Base-by-base conservation (phyloP, 2,329 filamentous ascomycete genomes). In the Paraphoma chrysanthemicola region DNA sequence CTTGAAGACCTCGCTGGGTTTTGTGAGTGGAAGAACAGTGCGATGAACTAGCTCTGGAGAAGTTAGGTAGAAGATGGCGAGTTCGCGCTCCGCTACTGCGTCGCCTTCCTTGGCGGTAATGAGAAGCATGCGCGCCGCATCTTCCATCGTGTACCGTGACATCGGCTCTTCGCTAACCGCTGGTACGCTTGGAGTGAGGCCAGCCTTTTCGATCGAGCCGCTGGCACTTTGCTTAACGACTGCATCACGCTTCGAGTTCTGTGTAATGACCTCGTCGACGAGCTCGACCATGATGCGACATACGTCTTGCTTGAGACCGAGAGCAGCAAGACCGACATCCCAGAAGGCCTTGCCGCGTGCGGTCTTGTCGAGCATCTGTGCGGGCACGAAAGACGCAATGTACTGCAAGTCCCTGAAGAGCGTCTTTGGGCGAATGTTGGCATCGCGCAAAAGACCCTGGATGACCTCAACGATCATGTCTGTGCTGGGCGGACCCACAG, bases 71-170 rank as follows among this genome's bases (percentile, higher is more conserved):
- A 98, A 90, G 60, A 97, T 90, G 1, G 91, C 95, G 14, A 99
- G 85, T 78, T 99, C 95, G 48, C 95, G 88, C 79, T 98, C 93
- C 5, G 94, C 93, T 11, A 91, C 90, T 0, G 93, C 85, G 58
- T 93, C 88, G 39, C 94, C 93, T 78, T 99, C 95, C 74, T 93
- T 95, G 14, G 95, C 95, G 1, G 93, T 94, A 72, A 97, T 95
- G 60, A 92, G 90, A 83, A 92, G 92, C 88, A 98, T 95, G 64
- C 86, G 87, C 2, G 91, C 93, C 0, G 93, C 94, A 72, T 97
- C 92, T 43, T 87, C 83, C 72, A 95, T 86, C 54, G 85, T 87
- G 76, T 92, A 89, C 45, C 88, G 85, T 53, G 88, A 84, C 3
- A 86, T 79, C 0, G 83, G 78, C 16, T 63, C 64, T 7, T 67